Conservation (phyloP, 2,329 filamentous ascomycete species). For the Clarireedia monteithiana region DNA sequence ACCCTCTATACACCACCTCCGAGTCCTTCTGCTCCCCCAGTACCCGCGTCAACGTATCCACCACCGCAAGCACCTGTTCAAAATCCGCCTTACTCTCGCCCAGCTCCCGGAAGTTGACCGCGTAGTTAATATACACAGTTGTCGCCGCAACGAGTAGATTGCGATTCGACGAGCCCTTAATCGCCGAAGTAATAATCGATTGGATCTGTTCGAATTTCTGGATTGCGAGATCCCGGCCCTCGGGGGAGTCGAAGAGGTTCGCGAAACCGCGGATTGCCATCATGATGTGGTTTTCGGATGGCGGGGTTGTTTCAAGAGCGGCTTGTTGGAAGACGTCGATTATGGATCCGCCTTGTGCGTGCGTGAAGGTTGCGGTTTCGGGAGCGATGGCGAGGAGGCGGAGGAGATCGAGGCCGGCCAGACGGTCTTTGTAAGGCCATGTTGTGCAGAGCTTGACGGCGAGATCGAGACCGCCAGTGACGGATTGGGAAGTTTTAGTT, state of each 20-base stretch:
- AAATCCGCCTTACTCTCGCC: constrained; percentile 25
- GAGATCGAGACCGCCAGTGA: constrained; percentile 50
- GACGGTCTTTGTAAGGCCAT: constrained; percentile 74
- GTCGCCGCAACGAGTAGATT: constrained; percentile 78
- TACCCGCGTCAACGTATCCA: constrained; percentile 55
- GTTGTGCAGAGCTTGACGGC: constrained; percentile 64
- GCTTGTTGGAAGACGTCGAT: constrained; percentile 49
- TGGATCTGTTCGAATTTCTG: constrained; percentile 45
- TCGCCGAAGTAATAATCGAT: constrained; percentile 45
- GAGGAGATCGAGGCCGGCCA: constrained; percentile 80
- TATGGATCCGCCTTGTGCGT: constrained; percentile 48
- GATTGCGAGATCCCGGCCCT: constrained; percentile 60
- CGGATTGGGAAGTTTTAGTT: constrained; percentile 34
- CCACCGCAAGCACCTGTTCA: constrained; percentile 36
- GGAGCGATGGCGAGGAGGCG: constrained; percentile 71
- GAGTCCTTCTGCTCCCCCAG: constrained; percentile 62
- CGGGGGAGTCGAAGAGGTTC: constrained; percentile 72
- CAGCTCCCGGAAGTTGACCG: constrained; percentile 56
- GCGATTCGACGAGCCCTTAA: constrained; percentile 62
- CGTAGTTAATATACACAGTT: constrained; percentile 77
- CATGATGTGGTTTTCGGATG: constrained; percentile 77
- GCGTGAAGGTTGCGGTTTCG: constrained; percentile 52
- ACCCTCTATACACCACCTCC: constrained; percentile 73
- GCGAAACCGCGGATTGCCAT: constrained; percentile 73
- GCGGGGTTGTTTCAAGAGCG: constrained; percentile 48